Conservation (phyloP, 495 filamentous ascomycete genomes). For the Cercophora sp. region DNA sequence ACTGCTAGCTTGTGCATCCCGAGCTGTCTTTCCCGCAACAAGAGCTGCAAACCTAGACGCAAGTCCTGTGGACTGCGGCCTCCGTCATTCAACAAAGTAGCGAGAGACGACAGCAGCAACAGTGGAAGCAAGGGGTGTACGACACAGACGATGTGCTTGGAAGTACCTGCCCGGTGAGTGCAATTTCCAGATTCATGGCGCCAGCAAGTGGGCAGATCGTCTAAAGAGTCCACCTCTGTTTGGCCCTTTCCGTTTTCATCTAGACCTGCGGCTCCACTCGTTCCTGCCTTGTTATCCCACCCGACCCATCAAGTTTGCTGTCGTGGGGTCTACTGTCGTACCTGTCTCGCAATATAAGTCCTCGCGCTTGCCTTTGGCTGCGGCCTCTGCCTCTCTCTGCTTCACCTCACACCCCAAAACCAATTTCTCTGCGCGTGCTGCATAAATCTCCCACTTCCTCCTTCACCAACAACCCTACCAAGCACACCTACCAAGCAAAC, state of each 20-base stretch:
- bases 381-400: background rate
- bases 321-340: background rate
- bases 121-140: background rate
- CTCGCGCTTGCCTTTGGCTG: conserved; percentile 5
- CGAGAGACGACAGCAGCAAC: no score
- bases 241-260: conserved; percentile 3
- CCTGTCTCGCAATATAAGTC: conserved; percentile 14
- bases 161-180: background rate
- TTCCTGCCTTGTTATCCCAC: background rate
- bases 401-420: background rate
- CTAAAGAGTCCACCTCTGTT: background rate
- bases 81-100: no score
- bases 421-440: background rate
- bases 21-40: conserved; percentile 1
- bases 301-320: background rate
- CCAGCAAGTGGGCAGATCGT: background rate
- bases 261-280: conserved; percentile 4
- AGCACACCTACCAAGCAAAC: conserved; percentile 2
- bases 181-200: conserved; percentile 5
- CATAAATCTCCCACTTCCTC: background rate
- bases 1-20: background rate
- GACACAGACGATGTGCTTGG: background rate
- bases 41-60: background rate
- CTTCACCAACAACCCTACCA: conserved; percentile 2
- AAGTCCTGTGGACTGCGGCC: conserved; percentile 4